Percentiles rank a stretch among this genome's conserved stretches.
Conservation (phyloP, 2,329 filamentous ascomycete species). For the Cryphonectria japonica region DNA sequence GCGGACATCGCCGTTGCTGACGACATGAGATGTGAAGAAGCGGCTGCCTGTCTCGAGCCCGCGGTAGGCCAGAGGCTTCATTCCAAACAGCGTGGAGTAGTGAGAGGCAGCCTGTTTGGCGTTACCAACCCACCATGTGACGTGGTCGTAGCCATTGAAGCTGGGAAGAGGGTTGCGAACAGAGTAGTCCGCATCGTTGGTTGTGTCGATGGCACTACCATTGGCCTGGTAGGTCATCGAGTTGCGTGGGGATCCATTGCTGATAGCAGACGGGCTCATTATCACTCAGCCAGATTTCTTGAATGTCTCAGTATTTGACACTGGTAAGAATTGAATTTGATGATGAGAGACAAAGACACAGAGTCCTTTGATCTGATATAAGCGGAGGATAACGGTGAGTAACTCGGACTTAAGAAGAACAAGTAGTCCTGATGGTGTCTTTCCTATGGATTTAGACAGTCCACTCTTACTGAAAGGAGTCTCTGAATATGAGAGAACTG, state of each 20-base stretch:
- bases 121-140: conserved; percentile 96
- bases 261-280: conserved; percentile 65
- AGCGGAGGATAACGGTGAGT: not conserved
- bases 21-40: conserved; percentile 80
- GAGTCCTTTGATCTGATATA: not conserved
- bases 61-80: conserved; percentile 78
- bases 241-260: conserved; percentile 50
- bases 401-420: not conserved
- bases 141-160: conserved; percentile 88
- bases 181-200: conserved; percentile 56
- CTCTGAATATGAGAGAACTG: not conserved
- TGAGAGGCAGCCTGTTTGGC: conserved; percentile 92
- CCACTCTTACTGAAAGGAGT: not conserved
- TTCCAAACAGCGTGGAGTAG: conserved; percentile 87
- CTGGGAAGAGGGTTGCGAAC: conserved; percentile 54
- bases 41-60: conserved; percentile 88
- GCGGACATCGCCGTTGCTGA: conserved; percentile 74
- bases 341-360: not conserved
- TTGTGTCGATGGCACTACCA: conserved; percentile 37
- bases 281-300: conserved; percentile 34
- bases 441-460: not conserved
- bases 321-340: not conserved
- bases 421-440: not conserved
- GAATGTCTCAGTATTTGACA: conserved; percentile 8
- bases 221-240: conserved; percentile 43